Evolutionary conservation across 805 yeast species (phyloP), one percentile per base, ranked within the genome.

Genomic region (Wickerhamiella occidentalis): DNA sequence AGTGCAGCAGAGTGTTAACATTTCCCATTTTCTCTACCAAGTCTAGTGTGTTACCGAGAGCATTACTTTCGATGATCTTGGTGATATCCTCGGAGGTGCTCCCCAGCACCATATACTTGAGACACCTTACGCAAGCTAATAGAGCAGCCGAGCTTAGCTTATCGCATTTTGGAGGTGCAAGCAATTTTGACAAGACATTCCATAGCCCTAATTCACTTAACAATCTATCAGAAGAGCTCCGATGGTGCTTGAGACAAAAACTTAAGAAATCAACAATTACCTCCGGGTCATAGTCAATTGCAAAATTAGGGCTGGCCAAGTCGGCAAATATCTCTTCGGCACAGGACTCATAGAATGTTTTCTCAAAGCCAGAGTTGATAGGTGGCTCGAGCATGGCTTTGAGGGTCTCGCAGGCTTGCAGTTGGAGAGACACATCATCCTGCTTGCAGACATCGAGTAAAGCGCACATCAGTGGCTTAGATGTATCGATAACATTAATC

Each of bases 321-420:
- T 76, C 74, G 9, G 56, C 57, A 57, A 80, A 82, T 18, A 82
- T 60, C 28, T 60, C 59, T 2, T 80, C 79, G 1, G 86, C 86
- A 9, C 78, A 81, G 47, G 70, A 68, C 1, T 64, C 61, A 61
- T 85, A 85, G 59, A 85, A 85, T 9, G 78, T 72, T 44, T 44
- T 12, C 43, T 45, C 47, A 26, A 52, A 23, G 28, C 38, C 25
- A 28, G 54, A 26, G 41, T 28, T 56, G 51, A 38, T 51, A 11
- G 58, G 65, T 1, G 85, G 80, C 58, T 83, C 88, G 12, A 88
- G 68, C 29, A 88, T 64, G 1, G 80, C 78, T 60, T 80, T 80
- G 45, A 88, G 64, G 1, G 95, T 94, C 64, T 87, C 96, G 54
- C 76, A 79, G 0, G 88, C 82, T 62, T 87, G 96, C 6, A 83